Percentiles rank a stretch among this genome's conserved stretches.
phyloP scores from a whole-genome alignment of 495 filamentous ascomycete species.

The Emericellopsis terricola region DNA sequence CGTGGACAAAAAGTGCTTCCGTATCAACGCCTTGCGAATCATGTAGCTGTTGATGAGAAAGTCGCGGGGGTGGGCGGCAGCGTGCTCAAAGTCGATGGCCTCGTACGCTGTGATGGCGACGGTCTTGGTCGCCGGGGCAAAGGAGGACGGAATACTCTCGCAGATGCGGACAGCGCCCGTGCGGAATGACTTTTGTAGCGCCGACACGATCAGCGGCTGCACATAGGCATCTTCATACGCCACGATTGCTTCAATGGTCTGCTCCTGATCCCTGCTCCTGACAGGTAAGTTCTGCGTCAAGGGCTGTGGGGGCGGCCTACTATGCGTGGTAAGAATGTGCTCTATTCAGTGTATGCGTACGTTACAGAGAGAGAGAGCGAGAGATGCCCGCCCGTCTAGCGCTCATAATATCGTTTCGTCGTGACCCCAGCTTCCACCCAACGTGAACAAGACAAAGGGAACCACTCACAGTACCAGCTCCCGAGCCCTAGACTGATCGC shows the following conservation, averaged over 20 bases:
- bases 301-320: not conserved
- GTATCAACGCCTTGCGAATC: conserved; percentile 92
- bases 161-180: conserved; percentile 12
- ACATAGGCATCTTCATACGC: conserved; percentile 78
- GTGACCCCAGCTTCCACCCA: no score
- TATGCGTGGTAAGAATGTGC: conserved; percentile 1
- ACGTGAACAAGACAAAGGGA: no score
- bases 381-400: no score
- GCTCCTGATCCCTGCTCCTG: not conserved
- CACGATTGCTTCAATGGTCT: conserved; percentile 48
- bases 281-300: not conserved
- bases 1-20: conserved; percentile 78
- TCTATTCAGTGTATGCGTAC: conserved; percentile 1
- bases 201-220: conserved; percentile 58
- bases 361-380: not conserved
- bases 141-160: conserved; percentile 2
- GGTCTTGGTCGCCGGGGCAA: conserved; percentile 26
- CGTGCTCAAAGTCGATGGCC: conserved; percentile 59
- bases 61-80: conserved; percentile 37
- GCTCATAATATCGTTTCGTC: no score
- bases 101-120: conserved; percentile 86
- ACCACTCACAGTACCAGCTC: not conserved
- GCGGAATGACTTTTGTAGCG: conserved; percentile 46
- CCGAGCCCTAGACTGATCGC: no score
- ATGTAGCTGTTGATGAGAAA: conserved; percentile 67